Evolutionary conservation across 2,329 filamentous ascomycete genomes (phyloP).

Genomic region (Microdochium trichocladiopsis): DNA sequence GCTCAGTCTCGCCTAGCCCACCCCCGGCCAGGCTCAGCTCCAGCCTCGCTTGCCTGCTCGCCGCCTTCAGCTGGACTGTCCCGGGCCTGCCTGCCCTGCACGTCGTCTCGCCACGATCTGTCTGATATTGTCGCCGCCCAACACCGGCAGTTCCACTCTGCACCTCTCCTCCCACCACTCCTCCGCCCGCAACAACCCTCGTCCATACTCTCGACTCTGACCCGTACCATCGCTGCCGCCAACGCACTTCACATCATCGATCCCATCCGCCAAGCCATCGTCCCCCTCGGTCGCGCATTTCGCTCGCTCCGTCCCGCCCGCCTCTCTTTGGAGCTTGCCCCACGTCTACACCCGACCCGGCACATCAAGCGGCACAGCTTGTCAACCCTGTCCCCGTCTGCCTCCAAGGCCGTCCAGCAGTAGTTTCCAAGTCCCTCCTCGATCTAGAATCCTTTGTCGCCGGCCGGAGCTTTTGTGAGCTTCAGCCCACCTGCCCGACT

Average conservation of each 20-base stretch:
- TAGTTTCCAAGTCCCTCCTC: not conserved
- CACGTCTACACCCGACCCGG: not conserved
- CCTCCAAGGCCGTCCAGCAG: not conserved
- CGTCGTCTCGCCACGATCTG: not conserved
- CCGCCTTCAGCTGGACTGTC: not conserved
- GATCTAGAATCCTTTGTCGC: not conserved
- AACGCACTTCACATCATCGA: not conserved
- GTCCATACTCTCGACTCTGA: not conserved
- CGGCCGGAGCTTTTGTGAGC: conserved; percentile 12
- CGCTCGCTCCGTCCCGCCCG: not conserved
- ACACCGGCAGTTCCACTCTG: conserved; percentile 1
- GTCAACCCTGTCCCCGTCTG: not conserved
- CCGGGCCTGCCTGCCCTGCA: not conserved
- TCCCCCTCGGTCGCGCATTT: not conserved
- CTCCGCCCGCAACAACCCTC: not conserved
- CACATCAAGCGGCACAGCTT: not conserved
- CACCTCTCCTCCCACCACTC: not conserved
- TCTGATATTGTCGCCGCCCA: conserved; percentile 1
- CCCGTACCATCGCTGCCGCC: not conserved
- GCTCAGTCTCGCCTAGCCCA: not conserved
- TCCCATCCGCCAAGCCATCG: not conserved
- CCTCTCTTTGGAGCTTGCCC: not conserved
- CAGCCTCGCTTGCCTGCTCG: not conserved
- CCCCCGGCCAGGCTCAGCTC: not conserved
- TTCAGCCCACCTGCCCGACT: conserved; percentile 13